These are phyloP conservation scores for Aureobasidium namibiae DNA, from an alignment of 2,329 filamentous ascomycete genomes.

Conservation along the genomic window DNA sequence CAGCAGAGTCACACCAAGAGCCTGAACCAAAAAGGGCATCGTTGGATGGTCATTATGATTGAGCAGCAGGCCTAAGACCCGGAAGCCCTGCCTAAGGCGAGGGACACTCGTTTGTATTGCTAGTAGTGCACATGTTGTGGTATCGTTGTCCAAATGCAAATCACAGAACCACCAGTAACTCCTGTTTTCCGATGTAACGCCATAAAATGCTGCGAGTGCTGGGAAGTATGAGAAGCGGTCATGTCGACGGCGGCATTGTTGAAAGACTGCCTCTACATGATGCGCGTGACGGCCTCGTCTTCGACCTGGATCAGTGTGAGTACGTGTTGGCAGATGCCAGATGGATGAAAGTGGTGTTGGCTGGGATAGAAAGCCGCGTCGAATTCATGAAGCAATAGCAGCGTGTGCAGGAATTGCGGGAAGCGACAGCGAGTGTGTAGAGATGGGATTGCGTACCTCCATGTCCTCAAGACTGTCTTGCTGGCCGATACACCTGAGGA, in stretches of 20 bases:
- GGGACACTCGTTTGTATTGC: slow-evolving; percentile 18
- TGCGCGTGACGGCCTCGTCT: slow-evolving; percentile 48
- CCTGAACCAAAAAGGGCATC: slow-evolving; percentile 13
- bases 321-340: slow-evolving; percentile 11
- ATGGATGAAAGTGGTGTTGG: slow-evolving; percentile 5
- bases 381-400: neutral
- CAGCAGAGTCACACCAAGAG: slow-evolving; percentile 13
- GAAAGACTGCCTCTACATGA: slow-evolving; percentile 31
- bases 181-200: slow-evolving; percentile 8
- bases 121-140: slow-evolving; percentile 14
- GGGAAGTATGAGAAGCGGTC: neutral
- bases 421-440: neutral
- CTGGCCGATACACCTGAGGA: slow-evolving; percentile 88
- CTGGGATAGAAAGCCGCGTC: too few species aligned
- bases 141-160: slow-evolving; percentile 12
- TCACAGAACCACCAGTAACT: slow-evolving; percentile 9
- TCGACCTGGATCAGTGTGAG: slow-evolving; percentile 25
- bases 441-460: slow-evolving; percentile 62
- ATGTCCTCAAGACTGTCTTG: slow-evolving; percentile 98
- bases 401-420: neutral
- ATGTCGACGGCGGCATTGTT: slow-evolving; percentile 1
- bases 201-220: neutral
- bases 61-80: slow-evolving; percentile 22
- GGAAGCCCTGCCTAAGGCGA: slow-evolving; percentile 23
- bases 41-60: slow-evolving; percentile 18